phyloP scores from a whole-genome alignment of 768 basidiomycete genomes.

The Mycena olivaceomarginata region DNA sequence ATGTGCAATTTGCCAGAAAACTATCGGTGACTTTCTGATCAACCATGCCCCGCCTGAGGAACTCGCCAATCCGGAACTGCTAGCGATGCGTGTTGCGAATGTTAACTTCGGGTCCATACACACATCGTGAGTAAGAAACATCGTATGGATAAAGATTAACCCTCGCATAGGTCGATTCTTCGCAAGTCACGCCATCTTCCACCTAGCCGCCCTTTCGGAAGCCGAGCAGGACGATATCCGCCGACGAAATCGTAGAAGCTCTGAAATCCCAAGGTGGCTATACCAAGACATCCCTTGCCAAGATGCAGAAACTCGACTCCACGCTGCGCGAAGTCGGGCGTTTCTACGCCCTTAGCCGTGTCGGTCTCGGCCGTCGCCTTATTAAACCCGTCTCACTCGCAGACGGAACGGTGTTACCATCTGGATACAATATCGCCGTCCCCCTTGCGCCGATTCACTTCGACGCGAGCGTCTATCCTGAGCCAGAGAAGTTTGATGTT shows the following conservation, averaged over 20 bases:
- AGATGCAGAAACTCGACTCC: background rate
- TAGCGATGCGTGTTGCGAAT: background rate
- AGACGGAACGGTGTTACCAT: background rate
- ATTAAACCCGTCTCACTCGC: background rate
- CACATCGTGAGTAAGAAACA: background rate
- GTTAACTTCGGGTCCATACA: background rate
- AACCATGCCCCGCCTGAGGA: background rate
- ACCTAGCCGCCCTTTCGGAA: background rate
- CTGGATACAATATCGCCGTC: background rate
- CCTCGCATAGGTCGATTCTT: background rate
- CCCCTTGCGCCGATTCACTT: background rate
- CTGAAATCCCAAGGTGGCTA: background rate
- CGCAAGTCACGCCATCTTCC: background rate
- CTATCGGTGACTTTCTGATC: background rate
- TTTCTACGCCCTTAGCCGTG: background rate
- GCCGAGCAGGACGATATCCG: background rate
- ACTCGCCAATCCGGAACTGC: background rate
- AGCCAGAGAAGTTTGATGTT: background rate
- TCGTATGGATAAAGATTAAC: background rate
- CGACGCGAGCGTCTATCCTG: background rate
- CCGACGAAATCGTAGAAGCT: background rate
- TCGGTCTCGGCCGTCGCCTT: background rate
- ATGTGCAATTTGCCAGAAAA: background rate
- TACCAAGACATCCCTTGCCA: background rate
- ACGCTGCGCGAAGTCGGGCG: background rate